These are phyloP conservation scores for Lichina pygmaea DNA, from an alignment of 495 filamentous ascomycete species.

Conservation along the genomic window DNA sequence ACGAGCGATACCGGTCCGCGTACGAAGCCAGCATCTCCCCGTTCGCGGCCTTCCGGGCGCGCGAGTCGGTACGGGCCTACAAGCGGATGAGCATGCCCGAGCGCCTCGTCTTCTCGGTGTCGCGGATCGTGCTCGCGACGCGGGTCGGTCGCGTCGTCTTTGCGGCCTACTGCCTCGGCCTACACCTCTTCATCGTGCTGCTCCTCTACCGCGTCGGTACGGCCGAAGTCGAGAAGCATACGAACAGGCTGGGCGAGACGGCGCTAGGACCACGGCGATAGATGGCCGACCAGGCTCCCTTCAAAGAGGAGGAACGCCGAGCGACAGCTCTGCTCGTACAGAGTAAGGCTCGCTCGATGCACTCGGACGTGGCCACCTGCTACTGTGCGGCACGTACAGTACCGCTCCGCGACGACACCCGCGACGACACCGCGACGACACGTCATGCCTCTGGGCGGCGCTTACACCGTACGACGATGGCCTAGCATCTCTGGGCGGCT, in stretches of 20 bases:
- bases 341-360: too few relatives aligned
- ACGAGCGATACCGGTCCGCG: constrained; percentile 74
- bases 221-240: constrained; percentile 27
- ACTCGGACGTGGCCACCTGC: too few relatives aligned
- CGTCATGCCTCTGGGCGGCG: too few relatives aligned
- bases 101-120: constrained; percentile 69
- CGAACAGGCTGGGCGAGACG: constrained; percentile 17
- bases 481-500: too few relatives aligned
- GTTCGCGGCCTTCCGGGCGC: constrained; percentile 80
- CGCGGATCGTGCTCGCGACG: constrained; percentile 71
- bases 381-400: too few relatives aligned
- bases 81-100: constrained; percentile 86
- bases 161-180: constrained; percentile 70
- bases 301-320: too few relatives aligned
- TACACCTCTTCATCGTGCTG: constrained; percentile 66
- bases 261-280: too few relatives aligned
- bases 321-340: too few relatives aligned
- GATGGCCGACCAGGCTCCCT: too few relatives aligned
- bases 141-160: constrained; percentile 82
- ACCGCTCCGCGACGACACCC: too few relatives aligned
- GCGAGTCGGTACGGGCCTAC: constrained; percentile 77
- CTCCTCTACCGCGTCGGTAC: constrained; percentile 68
- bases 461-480: too few relatives aligned
- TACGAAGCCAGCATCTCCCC: constrained; percentile 91
- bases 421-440: too few relatives aligned